Evolutionary conservation across 2,329 filamentous ascomycete genomes (phyloP), one percentile per base, ranked within the genome.

Genomic region (Exophiala spinifera): DNA sequence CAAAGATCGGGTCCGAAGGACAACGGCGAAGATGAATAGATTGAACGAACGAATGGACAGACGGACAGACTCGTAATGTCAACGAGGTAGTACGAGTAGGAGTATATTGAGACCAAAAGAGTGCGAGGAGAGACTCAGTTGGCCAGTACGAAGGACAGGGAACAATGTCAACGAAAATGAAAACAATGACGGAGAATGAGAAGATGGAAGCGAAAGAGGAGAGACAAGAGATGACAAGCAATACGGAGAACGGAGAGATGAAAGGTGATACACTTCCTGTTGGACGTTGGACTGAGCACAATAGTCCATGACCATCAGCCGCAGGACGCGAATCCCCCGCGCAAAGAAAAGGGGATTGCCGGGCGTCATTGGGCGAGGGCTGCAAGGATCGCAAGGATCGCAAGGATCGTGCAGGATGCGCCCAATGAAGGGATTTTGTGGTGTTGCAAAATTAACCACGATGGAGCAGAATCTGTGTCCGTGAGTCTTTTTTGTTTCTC

Each of bases 361-460:
- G 36, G 36, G 36, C 28, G n/a, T n/a, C n/a, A 31, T 31, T 31
- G 28, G 28, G 28, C 28, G 28, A 31, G 28, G 28, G 28, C 11
- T 7, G 28, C 28, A 31, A 44, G 20, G 42, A 25, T 23, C 42
- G 7, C 28, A 10, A 31, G 28, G 28, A 10, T 31, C 2, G 28
- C 28, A 31, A 44, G 20, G 42, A 25, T 23, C 42, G 7, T 31
- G 42, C 14, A 23, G 42, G 42, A 15, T 23, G 42, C 28, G 28
- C 28, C n/a, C 28, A 31, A 31, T 31, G 11, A 31, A 25, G 10
- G 10, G 20, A 7, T 21, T 44, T 25, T 20, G n/a, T 44, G 42
- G 42, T 44, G 42, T 44, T 23, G 23, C 42, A 44, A 44, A 44
- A 44, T 44, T 44, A 28, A 28, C 28, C 20, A 14, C 20, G 42